phyloP scores from a whole-genome alignment of 1,139 yeast species.

The Yamadazyma sp. region DNA sequence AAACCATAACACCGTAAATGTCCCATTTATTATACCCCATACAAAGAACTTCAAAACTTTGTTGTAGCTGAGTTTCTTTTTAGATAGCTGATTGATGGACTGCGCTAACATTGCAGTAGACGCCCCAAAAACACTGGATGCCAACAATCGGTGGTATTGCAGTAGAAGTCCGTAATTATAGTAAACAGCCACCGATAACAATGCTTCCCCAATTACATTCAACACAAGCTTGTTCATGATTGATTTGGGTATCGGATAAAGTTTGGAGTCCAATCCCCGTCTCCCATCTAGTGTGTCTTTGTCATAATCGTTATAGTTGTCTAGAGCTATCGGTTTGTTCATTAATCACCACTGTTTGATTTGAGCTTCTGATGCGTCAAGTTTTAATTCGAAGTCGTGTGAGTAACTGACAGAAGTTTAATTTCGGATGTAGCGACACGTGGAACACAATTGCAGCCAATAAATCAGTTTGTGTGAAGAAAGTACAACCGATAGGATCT shows the following conservation, averaged over 20 bases:
- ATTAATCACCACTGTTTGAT: constrained; percentile 4
- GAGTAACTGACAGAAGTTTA: constrained; percentile 1
- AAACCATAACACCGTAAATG: constrained; percentile 58
- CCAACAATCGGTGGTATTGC: constrained; percentile 26
- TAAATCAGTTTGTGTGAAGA: too few species aligned
- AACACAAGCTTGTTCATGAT: constrained; percentile 16
- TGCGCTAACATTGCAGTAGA: constrained; percentile 59
- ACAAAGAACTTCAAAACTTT: constrained; percentile 49
- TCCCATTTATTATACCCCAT: constrained; percentile 66
- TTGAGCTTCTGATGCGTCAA: not conserved
- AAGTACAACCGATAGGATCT: not conserved
- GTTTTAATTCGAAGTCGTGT: constrained; percentile 5
- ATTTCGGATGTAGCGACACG: not conserved
- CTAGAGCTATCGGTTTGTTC: constrained; percentile 12
- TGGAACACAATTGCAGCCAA: not conserved
- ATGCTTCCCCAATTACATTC: constrained; percentile 25
- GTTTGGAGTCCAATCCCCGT: constrained; percentile 17
- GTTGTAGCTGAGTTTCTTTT: constrained; percentile 38
- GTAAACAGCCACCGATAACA: constrained; percentile 25
- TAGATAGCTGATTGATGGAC: constrained; percentile 50
- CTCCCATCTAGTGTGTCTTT: constrained; percentile 12
- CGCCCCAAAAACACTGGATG: constrained; percentile 47
- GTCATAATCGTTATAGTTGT: constrained; percentile 10
- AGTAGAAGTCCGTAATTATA: constrained; percentile 26
- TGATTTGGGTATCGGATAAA: constrained; percentile 22